Conservation (phyloP, 2,329 filamentous ascomycete genomes). For the Lasiodiplodia sp. region DNA sequence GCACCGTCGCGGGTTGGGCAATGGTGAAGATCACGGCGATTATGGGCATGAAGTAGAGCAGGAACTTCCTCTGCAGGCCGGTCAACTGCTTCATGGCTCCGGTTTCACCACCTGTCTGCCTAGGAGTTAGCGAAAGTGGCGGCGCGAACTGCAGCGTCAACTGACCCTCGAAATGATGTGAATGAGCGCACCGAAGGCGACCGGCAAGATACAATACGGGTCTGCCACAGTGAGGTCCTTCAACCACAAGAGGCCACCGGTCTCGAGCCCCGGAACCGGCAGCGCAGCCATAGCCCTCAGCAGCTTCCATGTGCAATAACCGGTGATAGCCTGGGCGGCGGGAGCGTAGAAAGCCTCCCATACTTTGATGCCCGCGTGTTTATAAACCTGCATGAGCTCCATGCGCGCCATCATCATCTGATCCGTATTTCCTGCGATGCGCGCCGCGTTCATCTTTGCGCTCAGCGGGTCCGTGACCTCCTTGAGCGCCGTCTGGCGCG, state of each 20-base stretch:
- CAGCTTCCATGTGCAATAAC: conserved; percentile 81
- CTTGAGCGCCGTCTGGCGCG: conserved; percentile 68
- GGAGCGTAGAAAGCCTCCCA: conserved; percentile 62
- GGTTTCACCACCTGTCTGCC: conserved; percentile 58
- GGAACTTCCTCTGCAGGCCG: conserved; percentile 47
- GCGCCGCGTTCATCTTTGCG: conserved; percentile 59
- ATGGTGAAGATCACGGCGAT: conserved; percentile 62
- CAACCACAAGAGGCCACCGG: conserved; percentile 79
- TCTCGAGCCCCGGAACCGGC: conserved; percentile 80
- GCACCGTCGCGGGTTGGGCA: conserved; percentile 64
- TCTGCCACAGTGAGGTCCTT: conserved; percentile 77
- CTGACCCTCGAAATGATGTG: conserved; percentile 66
- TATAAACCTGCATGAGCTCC: conserved; percentile 60
- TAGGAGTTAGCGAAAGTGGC: background rate
- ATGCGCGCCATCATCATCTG: conserved; percentile 49
- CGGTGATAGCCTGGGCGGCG: conserved; percentile 71
- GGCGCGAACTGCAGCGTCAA: conserved; percentile 23
- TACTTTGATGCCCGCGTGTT: conserved; percentile 62
- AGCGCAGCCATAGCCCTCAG: conserved; percentile 76
- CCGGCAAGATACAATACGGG: conserved; percentile 78
- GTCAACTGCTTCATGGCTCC: conserved; percentile 44
- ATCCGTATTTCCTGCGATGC: conserved; percentile 54
- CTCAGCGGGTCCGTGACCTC: conserved; percentile 65
- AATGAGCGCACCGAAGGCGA: conserved; percentile 64
- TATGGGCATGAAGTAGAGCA: conserved; percentile 60